These are phyloP conservation scores for Phialophora chinensis DNA, from an alignment of 2,329 filamentous ascomycete genomes.

Conservation along the genomic window DNA sequence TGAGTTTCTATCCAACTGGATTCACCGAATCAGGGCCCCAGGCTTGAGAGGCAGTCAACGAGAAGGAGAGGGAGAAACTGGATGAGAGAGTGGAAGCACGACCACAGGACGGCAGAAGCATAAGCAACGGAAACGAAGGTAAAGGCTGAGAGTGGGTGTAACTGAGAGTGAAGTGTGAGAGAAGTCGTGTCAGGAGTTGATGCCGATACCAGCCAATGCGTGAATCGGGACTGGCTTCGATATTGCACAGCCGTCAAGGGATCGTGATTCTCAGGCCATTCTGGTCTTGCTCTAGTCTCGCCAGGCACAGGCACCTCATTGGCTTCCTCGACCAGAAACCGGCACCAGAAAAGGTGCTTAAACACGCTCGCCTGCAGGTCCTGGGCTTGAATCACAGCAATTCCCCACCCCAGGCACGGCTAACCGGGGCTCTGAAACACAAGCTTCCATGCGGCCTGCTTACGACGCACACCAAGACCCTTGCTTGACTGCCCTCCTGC, in stretches of 20 bases:
- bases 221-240: slow-evolving; percentile 9
- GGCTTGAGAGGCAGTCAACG: neutral
- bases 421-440: slow-evolving; percentile 32
- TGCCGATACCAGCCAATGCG: slow-evolving; percentile 7
- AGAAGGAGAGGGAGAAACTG: slow-evolving; percentile 23
- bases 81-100: slow-evolving; percentile 28
- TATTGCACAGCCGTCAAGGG: slow-evolving; percentile 12
- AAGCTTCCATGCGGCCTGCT: slow-evolving; percentile 10
- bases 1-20: slow-evolving; percentile 27
- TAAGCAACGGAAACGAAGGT: slow-evolving; percentile 22
- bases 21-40: slow-evolving; percentile 4
- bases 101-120: slow-evolving; percentile 28
- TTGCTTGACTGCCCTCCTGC: slow-evolving; percentile 16
- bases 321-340: slow-evolving; percentile 7
- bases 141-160: slow-evolving; percentile 20
- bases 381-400: slow-evolving; percentile 10
- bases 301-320: slow-evolving; percentile 23
- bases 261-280: slow-evolving; percentile 1
- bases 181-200: slow-evolving; percentile 23
- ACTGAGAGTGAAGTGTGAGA: slow-evolving; percentile 22
- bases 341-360: neutral
- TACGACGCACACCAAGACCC: slow-evolving; percentile 7
- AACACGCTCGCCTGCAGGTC: slow-evolving; percentile 26
- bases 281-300: slow-evolving; percentile 3
- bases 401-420: slow-evolving; percentile 17